phyloP scores from a whole-genome alignment of 2,329 filamentous ascomycete species.

The Raffaelea arxii region DNA sequence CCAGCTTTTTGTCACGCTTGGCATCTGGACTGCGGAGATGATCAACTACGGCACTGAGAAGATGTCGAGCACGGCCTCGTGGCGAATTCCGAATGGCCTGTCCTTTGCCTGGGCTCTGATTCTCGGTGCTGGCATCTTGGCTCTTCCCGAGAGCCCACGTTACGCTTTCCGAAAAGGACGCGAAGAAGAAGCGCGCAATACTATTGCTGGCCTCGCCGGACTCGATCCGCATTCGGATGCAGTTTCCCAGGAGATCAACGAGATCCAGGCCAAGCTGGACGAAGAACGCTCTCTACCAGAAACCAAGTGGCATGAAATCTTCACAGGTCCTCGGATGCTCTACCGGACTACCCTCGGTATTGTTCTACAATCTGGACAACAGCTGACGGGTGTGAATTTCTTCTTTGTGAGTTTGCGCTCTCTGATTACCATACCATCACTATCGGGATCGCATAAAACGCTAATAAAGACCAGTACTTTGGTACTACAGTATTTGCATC shows the following conservation, averaged over 20 bases:
- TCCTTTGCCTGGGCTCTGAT: constrained; percentile 62
- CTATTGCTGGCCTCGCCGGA: constrained; percentile 51
- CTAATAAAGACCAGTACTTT: constrained; percentile 42
- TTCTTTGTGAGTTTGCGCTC: constrained; percentile 29
- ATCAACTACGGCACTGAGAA: constrained; percentile 53
- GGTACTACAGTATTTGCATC: constrained; percentile 51
- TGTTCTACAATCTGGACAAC: constrained; percentile 55
- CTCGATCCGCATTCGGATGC: constrained; percentile 46
- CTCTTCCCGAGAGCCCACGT: constrained; percentile 67
- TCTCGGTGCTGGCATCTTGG: constrained; percentile 51
- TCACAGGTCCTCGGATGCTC: constrained; percentile 33
- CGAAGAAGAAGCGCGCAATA: constrained; percentile 41
- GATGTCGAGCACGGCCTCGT: constrained; percentile 43
- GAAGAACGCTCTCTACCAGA: constrained; percentile 46
- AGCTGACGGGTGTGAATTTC: constrained; percentile 49
- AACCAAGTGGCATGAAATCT: constrained; percentile 42
- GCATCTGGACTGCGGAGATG: constrained; percentile 58
- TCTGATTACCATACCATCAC: too few relatives aligned
- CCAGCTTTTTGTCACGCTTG: constrained; percentile 63
- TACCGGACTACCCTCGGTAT: constrained; percentile 58
- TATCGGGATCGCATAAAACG: too few relatives aligned
- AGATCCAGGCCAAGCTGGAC: constrained; percentile 55
- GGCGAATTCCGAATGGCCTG: constrained; percentile 52
- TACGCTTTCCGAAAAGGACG: constrained; percentile 55
- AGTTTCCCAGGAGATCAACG: constrained; percentile 49